These are phyloP conservation scores for Miscanthus sacchariflorus DNA, from an alignment of 202 grass and related monocot species.

Conservation along the genomic window DNA sequence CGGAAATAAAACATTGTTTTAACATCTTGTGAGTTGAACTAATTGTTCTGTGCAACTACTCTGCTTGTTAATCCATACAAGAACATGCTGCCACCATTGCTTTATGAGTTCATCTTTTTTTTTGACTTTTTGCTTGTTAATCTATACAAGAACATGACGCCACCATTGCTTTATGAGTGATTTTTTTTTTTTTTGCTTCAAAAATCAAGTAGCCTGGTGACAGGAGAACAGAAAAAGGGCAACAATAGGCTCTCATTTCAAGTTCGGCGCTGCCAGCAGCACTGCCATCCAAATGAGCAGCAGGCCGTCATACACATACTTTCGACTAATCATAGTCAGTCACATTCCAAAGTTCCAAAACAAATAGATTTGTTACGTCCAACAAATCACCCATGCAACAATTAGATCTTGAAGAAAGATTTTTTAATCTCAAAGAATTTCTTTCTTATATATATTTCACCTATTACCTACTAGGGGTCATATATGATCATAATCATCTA, in stretches of 20 bases:
- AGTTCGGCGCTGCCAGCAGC: neutral
- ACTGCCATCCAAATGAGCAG: neutral
- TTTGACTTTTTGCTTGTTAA: neutral
- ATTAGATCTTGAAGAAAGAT: neutral
- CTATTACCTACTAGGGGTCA: neutral
- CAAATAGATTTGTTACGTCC: neutral
- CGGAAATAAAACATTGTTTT: neutral
- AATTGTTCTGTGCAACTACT: neutral
- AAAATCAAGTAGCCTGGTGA: neutral
- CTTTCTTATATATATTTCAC: neutral
- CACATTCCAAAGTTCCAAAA: neutral
- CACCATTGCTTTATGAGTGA: neutral
- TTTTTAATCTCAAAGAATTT: neutral
- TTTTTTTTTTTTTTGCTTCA: neutral
- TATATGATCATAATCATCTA: neutral
- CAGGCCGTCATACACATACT: neutral
- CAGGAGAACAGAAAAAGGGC: neutral
- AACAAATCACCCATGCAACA: neutral
- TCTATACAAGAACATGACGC: neutral
- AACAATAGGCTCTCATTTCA: neutral
- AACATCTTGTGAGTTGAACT: neutral
- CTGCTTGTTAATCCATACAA: neutral
- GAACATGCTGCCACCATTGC: neutral
- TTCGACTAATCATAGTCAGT: neutral
- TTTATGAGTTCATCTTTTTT: neutral